Conservation (phyloP, 805 yeast genomes). For the Kazachstania kunashirensis region DNA sequence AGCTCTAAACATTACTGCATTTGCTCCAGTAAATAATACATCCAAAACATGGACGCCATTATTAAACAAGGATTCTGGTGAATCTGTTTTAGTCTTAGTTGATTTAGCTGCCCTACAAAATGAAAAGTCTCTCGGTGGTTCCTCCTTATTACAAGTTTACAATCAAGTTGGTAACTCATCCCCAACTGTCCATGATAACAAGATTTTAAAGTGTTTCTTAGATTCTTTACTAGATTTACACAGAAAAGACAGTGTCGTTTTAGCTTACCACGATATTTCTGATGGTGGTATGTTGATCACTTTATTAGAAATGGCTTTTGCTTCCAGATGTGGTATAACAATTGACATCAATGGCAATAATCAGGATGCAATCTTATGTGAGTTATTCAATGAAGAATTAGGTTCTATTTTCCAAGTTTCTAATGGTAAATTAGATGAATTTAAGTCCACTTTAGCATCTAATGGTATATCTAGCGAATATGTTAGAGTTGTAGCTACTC, state of each 20-base stretch:
- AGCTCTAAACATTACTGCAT: constrained; percentile 83
- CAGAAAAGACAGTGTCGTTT: constrained; percentile 44
- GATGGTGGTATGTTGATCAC: constrained; percentile 93
- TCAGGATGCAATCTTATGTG: constrained; percentile 38
- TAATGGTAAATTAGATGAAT: constrained; percentile 41
- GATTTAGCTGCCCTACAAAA: constrained; percentile 55
- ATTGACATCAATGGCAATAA: constrained; percentile 35
- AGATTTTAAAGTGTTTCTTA: constrained; percentile 58
- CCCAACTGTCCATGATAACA: constrained; percentile 72
- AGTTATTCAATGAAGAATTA: constrained; percentile 82
- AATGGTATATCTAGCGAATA: constrained; percentile 48
- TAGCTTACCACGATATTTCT: constrained; percentile 90
- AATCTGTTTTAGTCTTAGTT: constrained; percentile 63
- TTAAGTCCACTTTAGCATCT: constrained; percentile 44
- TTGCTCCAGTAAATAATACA: constrained; percentile 77
- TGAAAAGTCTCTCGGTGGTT: constrained; percentile 69
- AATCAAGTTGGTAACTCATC: constrained; percentile 72
- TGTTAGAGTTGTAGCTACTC: constrained; percentile 60
- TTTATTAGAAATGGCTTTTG: constrained; percentile 91
- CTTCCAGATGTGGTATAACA: constrained; percentile 78
- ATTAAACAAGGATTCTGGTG: constrained; percentile 41
- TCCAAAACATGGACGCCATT: constrained; percentile 94
- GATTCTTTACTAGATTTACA: constrained; percentile 65
- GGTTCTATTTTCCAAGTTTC: constrained; percentile 92
- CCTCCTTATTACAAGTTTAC: constrained; percentile 91